Evolutionary conservation across 371 early-diverging fungal species (phyloP), one percentile per base, ranked within the genome.

Genomic region (Saksenaea oblongispora): DNA sequence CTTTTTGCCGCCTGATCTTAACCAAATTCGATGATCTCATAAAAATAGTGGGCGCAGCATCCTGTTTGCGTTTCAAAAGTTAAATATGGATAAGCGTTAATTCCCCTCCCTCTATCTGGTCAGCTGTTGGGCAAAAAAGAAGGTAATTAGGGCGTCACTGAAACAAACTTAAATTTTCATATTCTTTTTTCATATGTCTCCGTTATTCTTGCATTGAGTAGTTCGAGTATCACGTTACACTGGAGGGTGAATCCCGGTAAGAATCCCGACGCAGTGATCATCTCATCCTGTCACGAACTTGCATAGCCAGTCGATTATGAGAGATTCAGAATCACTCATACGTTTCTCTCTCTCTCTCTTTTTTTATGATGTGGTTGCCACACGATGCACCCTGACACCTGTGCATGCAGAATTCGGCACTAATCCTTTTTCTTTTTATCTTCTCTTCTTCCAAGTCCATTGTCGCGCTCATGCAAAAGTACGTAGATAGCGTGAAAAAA

Each of bases 181-280:
- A 31, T 31, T 47, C 22, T 22, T 47, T 22, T 47, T 47, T 47
- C 51, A 47, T 47, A 47, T 47, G 51, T 22, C 51, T 47, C 22
- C 51, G 51, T 17, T 47, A 5, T 22, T 47, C 17, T 47, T 47
- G 51, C 51, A 47, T 47, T 22, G 51, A 47, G 51, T 47, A 22
- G 24, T 47, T 47, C 51, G 24, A 47, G 51, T 47, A 47, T 47
- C 51, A 47, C 51, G 51, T 47, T 47, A 47, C 51, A 47, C 22
- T 22, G n/a, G 11, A 22, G 51, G 51, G 22, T 18, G 51, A 5
- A 47, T 47, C 51, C 0, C 51, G 51, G 51, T 47, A 47, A 47
- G 22, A 22, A 47, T 47, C 51, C 51, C 51, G 51, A 47, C 22
- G 51, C 51, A 47, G 22, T 47, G 51, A 47, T 47, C 51, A 47